These are phyloP conservation scores for Apiospora rasikravindrae DNA, from an alignment of 2,329 filamentous ascomycete species.

Conservation along the genomic window DNA sequence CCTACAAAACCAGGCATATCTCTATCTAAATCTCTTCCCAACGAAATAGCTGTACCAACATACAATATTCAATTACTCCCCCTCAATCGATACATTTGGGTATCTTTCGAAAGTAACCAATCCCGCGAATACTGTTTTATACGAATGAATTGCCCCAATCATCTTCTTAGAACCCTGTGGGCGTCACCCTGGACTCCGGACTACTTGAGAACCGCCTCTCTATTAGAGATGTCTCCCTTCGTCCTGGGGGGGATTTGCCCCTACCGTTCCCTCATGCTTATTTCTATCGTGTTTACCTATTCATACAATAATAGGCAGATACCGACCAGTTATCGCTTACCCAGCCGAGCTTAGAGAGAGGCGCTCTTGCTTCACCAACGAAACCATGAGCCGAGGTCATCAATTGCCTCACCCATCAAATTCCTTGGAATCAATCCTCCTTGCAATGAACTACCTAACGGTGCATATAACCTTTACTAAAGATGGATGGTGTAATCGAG, in stretches of 20 bases:
- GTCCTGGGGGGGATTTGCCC: not conserved
- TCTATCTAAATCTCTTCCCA: not conserved
- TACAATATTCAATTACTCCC: not conserved
- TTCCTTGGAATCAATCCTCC: not conserved
- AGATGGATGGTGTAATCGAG: not conserved
- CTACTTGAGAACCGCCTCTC: not conserved
- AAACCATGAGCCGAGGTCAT: too few relatives aligned
- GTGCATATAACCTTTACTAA: not conserved
- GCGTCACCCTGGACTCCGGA: not conserved
- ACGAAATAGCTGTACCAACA: not conserved
- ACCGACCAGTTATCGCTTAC: too few relatives aligned
- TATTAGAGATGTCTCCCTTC: not conserved
- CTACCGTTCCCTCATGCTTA: too few relatives aligned
- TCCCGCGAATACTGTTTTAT: not conserved
- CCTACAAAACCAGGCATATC: not conserved
- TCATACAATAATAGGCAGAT: too few relatives aligned
- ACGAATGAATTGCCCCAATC: not conserved
- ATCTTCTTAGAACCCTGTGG: not conserved
- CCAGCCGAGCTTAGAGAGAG: too few relatives aligned
- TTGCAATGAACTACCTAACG: not conserved
- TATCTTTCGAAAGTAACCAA: not conserved
- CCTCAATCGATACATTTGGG: not conserved
- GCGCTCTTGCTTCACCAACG: too few relatives aligned
- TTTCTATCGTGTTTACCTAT: too few relatives aligned
- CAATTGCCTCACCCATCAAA: not conserved